Evolutionary conservation across 345 rosid species (phyloP).

Genomic region (Erysimum cheiranthoides): DNA sequence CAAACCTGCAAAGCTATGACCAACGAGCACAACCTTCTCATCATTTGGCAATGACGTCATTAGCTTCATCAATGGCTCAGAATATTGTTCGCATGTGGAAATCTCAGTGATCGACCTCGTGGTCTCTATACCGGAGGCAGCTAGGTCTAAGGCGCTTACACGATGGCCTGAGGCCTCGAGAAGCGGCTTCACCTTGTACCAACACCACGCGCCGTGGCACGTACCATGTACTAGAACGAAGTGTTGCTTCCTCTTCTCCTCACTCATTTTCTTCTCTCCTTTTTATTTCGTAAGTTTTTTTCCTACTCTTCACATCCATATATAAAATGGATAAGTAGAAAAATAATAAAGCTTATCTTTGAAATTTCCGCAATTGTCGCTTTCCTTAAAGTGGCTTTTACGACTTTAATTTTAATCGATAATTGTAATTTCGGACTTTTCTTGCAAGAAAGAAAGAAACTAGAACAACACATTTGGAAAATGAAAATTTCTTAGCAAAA

Average conservation of each 20-base stretch:
- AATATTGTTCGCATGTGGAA: conserved; percentile 48
- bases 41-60: conserved; percentile 43
- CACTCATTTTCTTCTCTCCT: conserved; percentile 27
- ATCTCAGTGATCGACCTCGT: conserved; percentile 51
- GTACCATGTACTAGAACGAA: conserved; percentile 68
- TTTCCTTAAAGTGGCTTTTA: not conserved
- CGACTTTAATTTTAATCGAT: not conserved
- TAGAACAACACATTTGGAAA: not conserved
- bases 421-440: not conserved
- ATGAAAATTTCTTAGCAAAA: not conserved
- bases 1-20: conserved; percentile 61
- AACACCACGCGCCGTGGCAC: conserved; percentile 66
- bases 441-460: not conserved
- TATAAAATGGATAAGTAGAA: not conserved
- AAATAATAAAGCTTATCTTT: not conserved
- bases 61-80: conserved; percentile 55
- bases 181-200: conserved; percentile 66
- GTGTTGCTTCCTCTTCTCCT: conserved; percentile 45
- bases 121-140: conserved; percentile 56
- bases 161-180: conserved; percentile 57
- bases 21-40: conserved; percentile 66
- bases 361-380: not conserved
- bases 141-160: conserved; percentile 56
- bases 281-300: not conserved
- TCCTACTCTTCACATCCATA: not conserved